A percentile compares a stretch with the other conserved stretches of the same genome.
phyloP scores from a whole-genome alignment of 257 asterid genomes.

The Vinca minor region DNA sequence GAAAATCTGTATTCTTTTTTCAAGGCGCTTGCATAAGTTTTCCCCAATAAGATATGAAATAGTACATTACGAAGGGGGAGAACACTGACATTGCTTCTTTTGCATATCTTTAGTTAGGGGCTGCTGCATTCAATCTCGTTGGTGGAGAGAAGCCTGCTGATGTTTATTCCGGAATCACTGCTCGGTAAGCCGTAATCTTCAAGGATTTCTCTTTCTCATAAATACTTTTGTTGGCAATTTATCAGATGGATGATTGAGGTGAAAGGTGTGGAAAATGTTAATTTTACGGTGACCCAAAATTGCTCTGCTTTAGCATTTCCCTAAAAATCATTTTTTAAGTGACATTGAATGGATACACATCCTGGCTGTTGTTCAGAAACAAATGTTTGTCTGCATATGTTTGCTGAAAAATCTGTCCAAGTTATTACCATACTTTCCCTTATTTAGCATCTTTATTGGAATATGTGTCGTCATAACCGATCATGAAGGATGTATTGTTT shows the following conservation, averaged over 20 bases:
- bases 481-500: not conserved
- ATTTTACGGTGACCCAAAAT: not conserved
- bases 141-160: conserved; percentile 96
- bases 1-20: not conserved
- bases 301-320: not conserved
- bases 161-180: conserved; percentile 93
- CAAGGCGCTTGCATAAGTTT: not conserved
- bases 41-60: not conserved
- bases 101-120: conserved; percentile 63
- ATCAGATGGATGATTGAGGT: not conserved
- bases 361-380: not conserved
- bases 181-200: conserved; percentile 45
- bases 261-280: not conserved
- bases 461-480: not conserved
- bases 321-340: not conserved
- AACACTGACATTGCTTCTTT: conserved; percentile 3
- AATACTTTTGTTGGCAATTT: not conserved
- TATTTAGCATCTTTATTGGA: not conserved
- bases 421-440: not conserved
- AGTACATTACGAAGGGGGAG: not conserved
- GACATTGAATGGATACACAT: not conserved
- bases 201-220: not conserved
- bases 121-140: conserved; percentile 91
- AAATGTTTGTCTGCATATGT: not conserved
- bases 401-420: not conserved